Evolutionary conservation across 805 yeast species (phyloP).

Genomic region (Cyberlindnera meyerae): DNA sequence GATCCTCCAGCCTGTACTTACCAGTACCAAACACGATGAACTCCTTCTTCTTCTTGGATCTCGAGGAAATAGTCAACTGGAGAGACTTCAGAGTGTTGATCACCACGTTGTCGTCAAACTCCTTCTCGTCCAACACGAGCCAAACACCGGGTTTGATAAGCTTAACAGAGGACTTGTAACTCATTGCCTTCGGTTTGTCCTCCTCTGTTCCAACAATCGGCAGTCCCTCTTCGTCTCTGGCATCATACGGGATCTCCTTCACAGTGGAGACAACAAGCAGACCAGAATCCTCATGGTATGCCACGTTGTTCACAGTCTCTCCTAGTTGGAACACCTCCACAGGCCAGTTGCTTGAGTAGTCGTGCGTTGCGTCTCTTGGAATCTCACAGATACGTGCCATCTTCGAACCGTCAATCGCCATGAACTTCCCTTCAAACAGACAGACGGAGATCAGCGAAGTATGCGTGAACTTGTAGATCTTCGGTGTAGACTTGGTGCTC

Average conservation of each 20-base stretch:
- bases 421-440: constrained; percentile 41
- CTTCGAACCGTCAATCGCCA: constrained; percentile 65
- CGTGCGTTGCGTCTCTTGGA: constrained; percentile 33
- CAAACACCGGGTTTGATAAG: constrained; percentile 67
- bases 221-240: constrained; percentile 71
- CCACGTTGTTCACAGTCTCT: constrained; percentile 57
- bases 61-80: constrained; percentile 34
- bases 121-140: constrained; percentile 68
- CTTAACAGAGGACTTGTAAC: constrained; percentile 56
- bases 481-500: constrained; percentile 56
- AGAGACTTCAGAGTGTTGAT: constrained; percentile 33
- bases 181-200: constrained; percentile 47
- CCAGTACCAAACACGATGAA: constrained; percentile 78
- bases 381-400: constrained; percentile 53
- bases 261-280: constrained; percentile 60
- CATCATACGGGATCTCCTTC: constrained; percentile 52
- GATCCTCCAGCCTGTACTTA: constrained; percentile 69
- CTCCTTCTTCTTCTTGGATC: constrained; percentile 47
- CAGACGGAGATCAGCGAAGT: constrained; percentile 66
- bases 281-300: constrained; percentile 64
- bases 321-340: constrained; percentile 48
- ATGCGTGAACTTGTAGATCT: constrained; percentile 61
- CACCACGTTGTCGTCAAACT: constrained; percentile 63
- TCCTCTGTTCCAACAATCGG: constrained; percentile 52
- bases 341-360: constrained; percentile 60